These are phyloP conservation scores for Volvariella surrecta DNA, from an alignment of 1,284 basidiomycete species.

Conservation along the genomic window DNA sequence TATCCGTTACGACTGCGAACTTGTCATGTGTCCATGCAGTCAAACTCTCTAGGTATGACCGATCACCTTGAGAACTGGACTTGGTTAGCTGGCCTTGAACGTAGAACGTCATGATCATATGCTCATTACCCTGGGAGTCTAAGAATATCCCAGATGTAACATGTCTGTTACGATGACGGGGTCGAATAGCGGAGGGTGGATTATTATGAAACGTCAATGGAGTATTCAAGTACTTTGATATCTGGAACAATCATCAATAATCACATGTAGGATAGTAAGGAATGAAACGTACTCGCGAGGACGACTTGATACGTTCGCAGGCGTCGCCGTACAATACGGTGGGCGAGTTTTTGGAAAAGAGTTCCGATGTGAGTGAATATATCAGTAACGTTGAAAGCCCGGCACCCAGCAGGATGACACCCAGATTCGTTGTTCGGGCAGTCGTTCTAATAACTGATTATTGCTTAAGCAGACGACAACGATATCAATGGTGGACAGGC, in stretches of 20 bases:
- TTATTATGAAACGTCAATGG: conserved; percentile 71
- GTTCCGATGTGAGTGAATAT: conserved; percentile 82
- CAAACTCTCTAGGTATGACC: conserved; percentile 32
- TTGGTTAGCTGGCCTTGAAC: conserved; percentile 47
- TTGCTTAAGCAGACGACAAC: neutral
- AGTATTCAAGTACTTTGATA: conserved; percentile 54
- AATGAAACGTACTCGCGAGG: conserved; percentile 51
- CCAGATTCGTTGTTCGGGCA: conserved; percentile 72
- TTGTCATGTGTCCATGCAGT: conserved; percentile 34
- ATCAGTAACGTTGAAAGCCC: conserved; percentile 73
- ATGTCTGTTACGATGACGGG: conserved; percentile 71
- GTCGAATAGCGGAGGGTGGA: conserved; percentile 58
- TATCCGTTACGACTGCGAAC: conserved; percentile 30
- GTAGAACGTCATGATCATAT: conserved; percentile 76
- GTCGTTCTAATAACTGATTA: conserved; percentile 68
- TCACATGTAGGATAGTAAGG: conserved; percentile 3
- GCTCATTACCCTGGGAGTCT: conserved; percentile 64
- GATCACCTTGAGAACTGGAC: conserved; percentile 23
- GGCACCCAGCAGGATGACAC: conserved; percentile 79
- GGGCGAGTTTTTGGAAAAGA: conserved; percentile 90
- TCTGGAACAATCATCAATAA: conserved; percentile 29
- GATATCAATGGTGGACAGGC: neutral
- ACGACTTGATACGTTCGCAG: conserved; percentile 76
- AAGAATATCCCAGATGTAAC: conserved; percentile 66
- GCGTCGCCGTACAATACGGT: conserved; percentile 85